Conservation (phyloP, 257 asterid species). For the Nicotiana attenuata region DNA sequence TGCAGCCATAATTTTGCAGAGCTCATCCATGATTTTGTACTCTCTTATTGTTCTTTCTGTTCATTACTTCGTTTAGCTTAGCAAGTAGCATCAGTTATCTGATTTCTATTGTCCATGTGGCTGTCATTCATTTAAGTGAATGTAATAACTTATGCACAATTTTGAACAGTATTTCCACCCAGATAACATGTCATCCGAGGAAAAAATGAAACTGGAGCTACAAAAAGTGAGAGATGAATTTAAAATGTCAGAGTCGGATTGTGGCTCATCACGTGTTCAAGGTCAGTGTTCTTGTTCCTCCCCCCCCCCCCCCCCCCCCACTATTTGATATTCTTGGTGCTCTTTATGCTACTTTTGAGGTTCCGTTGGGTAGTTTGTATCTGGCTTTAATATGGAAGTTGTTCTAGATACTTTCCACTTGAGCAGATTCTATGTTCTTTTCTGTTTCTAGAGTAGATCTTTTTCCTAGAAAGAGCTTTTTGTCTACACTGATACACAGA, state of each 20-base stretch:
- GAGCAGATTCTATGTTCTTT: neutral
- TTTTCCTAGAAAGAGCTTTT: neutral
- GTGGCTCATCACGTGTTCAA: constrained; percentile 96
- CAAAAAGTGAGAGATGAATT: constrained; percentile 80
- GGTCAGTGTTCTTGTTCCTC: constrained; percentile 38
- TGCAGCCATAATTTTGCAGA: neutral
- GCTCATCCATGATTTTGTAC: neutral
- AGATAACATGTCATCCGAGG: constrained; percentile 84
- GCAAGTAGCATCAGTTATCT: neutral
- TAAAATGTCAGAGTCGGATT: constrained; percentile 85
- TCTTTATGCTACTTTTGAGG: neutral
- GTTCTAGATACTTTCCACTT: neutral
- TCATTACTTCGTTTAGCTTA: neutral
- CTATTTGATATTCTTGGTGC: neutral
- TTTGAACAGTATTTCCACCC: constrained; percentile 73
- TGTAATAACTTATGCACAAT: constrained; percentile 8
- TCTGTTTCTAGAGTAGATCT: neutral
- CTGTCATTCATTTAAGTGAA: neutral
- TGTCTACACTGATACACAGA: neutral
- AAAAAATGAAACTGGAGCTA: constrained; percentile 85
- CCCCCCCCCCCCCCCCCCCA: too few species aligned
- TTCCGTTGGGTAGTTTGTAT: neutral
- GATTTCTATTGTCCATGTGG: neutral
- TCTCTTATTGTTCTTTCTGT: neutral
- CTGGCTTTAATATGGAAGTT: neutral